Base-by-base conservation (phyloP, 1,139 yeast genomes). In the Suhomyces guaymorum region DNA sequence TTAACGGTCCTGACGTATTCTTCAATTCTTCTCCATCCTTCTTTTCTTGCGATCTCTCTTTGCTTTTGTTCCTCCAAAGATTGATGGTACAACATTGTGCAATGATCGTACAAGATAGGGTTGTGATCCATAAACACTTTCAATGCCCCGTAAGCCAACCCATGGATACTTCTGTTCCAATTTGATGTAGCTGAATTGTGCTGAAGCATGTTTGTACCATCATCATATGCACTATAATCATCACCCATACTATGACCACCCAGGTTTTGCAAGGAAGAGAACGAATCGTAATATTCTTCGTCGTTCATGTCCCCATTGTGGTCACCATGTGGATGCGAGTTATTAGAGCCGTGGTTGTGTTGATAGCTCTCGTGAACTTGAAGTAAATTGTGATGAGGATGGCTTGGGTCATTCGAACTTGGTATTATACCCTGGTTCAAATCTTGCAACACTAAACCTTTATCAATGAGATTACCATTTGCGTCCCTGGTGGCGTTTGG, bases 151-250 rank as follows among this genome's bases (percentile, higher is more conserved):
- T 80, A 89, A 3, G 96, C 92, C 70, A 92, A 78, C 38, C 88
- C 80, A 51, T 92, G 95, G 31, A 92, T 90, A 32, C 95, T 88
- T 50, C 95, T 77, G 59, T 92, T 92, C 98, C 98, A 92, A 43
- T 63, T 70, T 24, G 73, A 66, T 9, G 75, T 70, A 24, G 75
- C 75, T 25, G 73, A 68, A 45, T 70, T 70, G 46, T 70, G 75
- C 26, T 44, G 51, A 19, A 46, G 50, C 47, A 46, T 40, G 22
- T 44, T 44, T 31, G 38, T 41, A 18, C 48, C 48, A 15, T 48
- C 52, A 13, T 48, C 52, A 26, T 44, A 47, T 15, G 37, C 42
- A 17, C 38, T 36, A 28, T 46, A 47, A 28, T 47, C 52, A 15
- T 48, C 52, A 11, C 44, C 42, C 25, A 32, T 19, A 18, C 19